Base-by-base conservation (phyloP, 164 flowering plant genomes). In the Chloranthus sessilifolius region DNA sequence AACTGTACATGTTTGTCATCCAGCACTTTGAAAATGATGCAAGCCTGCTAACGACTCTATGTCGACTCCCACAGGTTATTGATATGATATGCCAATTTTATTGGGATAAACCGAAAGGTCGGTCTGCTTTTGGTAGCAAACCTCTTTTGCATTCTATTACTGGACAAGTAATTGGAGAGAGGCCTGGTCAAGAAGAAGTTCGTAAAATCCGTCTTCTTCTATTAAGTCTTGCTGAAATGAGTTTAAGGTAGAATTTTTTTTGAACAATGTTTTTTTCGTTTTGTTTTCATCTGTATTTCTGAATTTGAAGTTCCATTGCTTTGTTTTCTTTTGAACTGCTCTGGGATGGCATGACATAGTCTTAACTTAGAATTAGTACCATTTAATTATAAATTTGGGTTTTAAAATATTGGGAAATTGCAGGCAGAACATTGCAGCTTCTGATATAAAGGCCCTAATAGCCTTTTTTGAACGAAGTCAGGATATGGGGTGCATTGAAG, bases 201-300 rank as follows among this genome's bases (percentile, higher is more conserved):
- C 97, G 46, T 44, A 94, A 94, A 77, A 76, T 94, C 57, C 95
- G 99, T 60, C 95, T 94, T 46, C 90, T 94, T 55, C 69, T 94
- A 42, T 58, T 94, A 59, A 84, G 96, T 65, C 95, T 94, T 61
- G 99, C 97, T 40, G 99, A 94, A 77, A 89, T 87, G 97, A 85
- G 97, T 65, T 82, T 94, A 58, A 83, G 99, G 99, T 87, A 58
- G 65, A 41, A 47, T 2, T 30, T 2, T n/a, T n/a, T 37, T 16
- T 45, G 6, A 22, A 16, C 16, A 46, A 28, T 9, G n/a, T 16
- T 14, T 1, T 12, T 20, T 10, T 27, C 4, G 22, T 7, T 14
- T 17, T 12, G n/a, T 26, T 11, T 10, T 31, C 7, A 24, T 22
- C 6, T 12, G 8, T 3, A n/a, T 20, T 52, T 34, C 45, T 52